Evolutionary conservation across 2,329 filamentous ascomycete genomes (phyloP).

Genomic region (Alternaria ethzedia): DNA sequence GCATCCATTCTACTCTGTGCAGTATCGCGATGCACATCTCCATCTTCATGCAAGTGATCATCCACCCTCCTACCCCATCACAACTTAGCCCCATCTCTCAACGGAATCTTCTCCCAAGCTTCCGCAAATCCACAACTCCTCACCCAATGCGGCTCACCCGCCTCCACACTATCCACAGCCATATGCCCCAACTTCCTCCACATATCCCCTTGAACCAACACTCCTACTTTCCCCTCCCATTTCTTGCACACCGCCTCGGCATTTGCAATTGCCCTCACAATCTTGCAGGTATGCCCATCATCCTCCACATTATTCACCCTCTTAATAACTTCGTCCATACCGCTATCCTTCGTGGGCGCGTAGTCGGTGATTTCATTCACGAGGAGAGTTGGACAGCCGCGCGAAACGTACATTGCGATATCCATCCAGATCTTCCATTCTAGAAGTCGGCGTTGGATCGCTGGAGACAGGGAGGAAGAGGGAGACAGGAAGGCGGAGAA

Average conservation of each 20-base stretch:
- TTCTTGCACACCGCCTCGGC: constrained; percentile 61
- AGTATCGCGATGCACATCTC: background rate
- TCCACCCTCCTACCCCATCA: constrained; percentile 12
- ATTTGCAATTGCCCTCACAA: constrained; percentile 72
- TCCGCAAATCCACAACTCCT: constrained; percentile 67
- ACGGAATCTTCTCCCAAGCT: constrained; percentile 63
- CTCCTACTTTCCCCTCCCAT: constrained; percentile 53
- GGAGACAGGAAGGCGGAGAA: constrained; percentile 66
- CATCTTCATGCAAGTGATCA: background rate
- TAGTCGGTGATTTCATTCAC: constrained; percentile 68
- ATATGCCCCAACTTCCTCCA: constrained; percentile 69
- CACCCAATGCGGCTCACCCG: constrained; percentile 63
- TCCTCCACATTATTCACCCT: constrained; percentile 62
- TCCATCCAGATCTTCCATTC: constrained; percentile 84
- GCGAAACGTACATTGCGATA: constrained; percentile 74
- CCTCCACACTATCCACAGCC: constrained; percentile 67
- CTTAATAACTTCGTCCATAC: constrained; percentile 54
- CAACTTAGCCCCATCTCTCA: constrained; percentile 32
- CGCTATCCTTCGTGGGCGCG: constrained; percentile 51
- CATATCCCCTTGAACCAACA: constrained; percentile 61
- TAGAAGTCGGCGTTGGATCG: constrained; percentile 71
- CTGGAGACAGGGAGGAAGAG: constrained; percentile 63
- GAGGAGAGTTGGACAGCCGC: constrained; percentile 66
- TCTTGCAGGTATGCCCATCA: constrained; percentile 82
- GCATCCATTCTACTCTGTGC: background rate